Base-by-base conservation (phyloP, 306 rosid genomes). In the Herpetospermum pedunculosum region DNA sequence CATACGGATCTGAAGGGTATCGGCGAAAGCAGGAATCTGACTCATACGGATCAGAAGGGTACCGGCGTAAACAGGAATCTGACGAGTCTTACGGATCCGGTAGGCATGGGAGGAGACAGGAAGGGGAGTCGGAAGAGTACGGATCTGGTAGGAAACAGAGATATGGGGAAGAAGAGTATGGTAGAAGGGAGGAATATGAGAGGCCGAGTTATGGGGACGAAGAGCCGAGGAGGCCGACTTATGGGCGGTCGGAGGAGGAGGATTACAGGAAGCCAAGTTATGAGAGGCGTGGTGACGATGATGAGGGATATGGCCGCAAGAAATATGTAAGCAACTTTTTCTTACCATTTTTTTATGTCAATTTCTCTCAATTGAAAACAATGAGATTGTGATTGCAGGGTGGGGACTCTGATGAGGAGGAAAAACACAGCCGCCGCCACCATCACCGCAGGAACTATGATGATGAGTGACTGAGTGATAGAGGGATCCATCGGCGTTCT, bases 241-340 rank as follows among this genome's bases (percentile, higher is more conserved):
- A 81, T 47, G 84, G 84, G 9, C 70, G 87, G 2, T 50, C 79
- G 9, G 87, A 83, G 76, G 86, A 82, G 23, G 83, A 81, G 76
- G 87, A 43, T 59, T 64, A 82, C 75, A 50, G 77, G 26, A 81
- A 80, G 73, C 86, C 85, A 3, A 70, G 83, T 13, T 80, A 83
- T 64, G 89, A 34, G 76, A 80, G 71, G 86, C 82, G 72, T 21
- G 87, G 74, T 50, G 93, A 83, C 18, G 84, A 77, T 10, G 82
- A 72, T 5, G 75, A 76, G 6, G 77, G 88, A 73, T 80, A 86
- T 77, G 87, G 86, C 19, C 96, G 92, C 47, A 89, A 91, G 87
- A 88, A 94, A 89, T 75, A 86, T 72, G 97, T 90, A 80, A 93
- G 97, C 12, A 52, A 52, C 13, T n/a, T n/a, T n/a, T n/a, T n/a